Conservation (phyloP, 768 basidiomycete genomes). For the Rhodotorula kratochvilovae region DNA sequence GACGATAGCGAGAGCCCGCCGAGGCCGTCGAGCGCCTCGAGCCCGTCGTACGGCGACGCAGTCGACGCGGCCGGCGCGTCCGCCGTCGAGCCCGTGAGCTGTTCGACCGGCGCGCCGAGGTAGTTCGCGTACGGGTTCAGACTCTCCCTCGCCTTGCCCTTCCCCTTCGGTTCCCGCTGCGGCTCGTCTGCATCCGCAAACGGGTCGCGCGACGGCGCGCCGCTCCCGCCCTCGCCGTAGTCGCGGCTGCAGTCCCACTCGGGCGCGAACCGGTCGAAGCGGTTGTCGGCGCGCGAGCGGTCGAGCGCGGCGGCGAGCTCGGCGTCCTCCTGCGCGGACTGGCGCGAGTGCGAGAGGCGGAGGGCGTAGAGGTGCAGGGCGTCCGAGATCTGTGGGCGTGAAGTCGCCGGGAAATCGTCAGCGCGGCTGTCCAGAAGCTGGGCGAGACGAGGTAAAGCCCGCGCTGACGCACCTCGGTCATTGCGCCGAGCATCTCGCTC, state of each 20-base stretch:
- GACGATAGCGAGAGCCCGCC: not conserved
- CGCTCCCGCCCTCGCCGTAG: constrained; percentile 25
- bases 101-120: not conserved
- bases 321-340: not conserved
- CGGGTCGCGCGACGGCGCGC: not conserved
- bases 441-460: not conserved
- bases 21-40: not conserved
- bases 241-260: not conserved
- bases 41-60: constrained; percentile 7
- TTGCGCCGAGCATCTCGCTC: constrained; percentile 10
- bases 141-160: constrained; percentile 5
- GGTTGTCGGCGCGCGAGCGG: constrained; percentile 1
- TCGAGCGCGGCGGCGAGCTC: constrained; percentile 18
- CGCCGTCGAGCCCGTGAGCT: not conserved
- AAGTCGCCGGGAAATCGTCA: not conserved
- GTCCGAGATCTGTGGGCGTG: constrained; percentile 17
- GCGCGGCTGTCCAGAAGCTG: too few relatives aligned
- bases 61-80: not conserved
- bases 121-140: constrained; percentile 14
- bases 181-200: not conserved
- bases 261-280: not conserved
- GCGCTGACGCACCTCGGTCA: constrained; percentile 18
- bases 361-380: constrained; percentile 12
- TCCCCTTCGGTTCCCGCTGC: not conserved
- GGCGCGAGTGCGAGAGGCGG: not conserved